These are phyloP conservation scores for Fraxinus excelsior DNA, from an alignment of 257 asterid species.

Conservation along the genomic window DNA sequence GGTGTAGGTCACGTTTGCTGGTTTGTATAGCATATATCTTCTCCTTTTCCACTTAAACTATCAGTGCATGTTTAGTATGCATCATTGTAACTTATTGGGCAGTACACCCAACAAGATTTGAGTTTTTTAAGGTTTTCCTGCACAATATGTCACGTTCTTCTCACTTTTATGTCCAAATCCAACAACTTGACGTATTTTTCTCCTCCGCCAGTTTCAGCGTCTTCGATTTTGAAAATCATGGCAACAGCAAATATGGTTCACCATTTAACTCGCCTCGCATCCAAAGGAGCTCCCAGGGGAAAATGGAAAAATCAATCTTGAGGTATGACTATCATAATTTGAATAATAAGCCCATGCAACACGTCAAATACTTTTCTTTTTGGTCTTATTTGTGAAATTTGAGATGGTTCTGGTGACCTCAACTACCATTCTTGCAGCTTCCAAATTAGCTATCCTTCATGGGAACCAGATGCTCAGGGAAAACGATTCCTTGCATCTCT, in stretches of 20 bases:
- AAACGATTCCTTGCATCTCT: conserved; percentile 67
- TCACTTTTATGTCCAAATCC: not conserved
- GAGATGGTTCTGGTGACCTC: not conserved
- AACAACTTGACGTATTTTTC: not conserved
- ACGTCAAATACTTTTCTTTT: not conserved
- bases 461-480: conserved; percentile 78
- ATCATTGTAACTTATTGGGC: not conserved
- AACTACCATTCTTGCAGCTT: conserved; percentile 56
- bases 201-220: conserved; percentile 71
- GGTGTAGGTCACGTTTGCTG: conserved; percentile 97
- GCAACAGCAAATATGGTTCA: conserved; percentile 78
- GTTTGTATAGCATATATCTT: conserved; percentile 31
- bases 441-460: conserved; percentile 68
- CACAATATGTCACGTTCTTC: not conserved
- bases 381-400: not conserved
- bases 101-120: not conserved
- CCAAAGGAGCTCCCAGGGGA: conserved; percentile 93
- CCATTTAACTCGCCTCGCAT: conserved; percentile 53
- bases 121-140: not conserved
- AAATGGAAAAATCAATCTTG: conserved; percentile 93
- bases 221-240: conserved; percentile 81
- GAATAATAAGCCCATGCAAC: not conserved
- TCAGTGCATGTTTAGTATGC: conserved; percentile 13
- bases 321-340: conserved; percentile 47
- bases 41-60: conserved; percentile 17